Evolutionary conservation across 2,329 filamentous ascomycete genomes (phyloP), one percentile per base, ranked within the genome.

Genomic region (Fusarium miscanthi): DNA sequence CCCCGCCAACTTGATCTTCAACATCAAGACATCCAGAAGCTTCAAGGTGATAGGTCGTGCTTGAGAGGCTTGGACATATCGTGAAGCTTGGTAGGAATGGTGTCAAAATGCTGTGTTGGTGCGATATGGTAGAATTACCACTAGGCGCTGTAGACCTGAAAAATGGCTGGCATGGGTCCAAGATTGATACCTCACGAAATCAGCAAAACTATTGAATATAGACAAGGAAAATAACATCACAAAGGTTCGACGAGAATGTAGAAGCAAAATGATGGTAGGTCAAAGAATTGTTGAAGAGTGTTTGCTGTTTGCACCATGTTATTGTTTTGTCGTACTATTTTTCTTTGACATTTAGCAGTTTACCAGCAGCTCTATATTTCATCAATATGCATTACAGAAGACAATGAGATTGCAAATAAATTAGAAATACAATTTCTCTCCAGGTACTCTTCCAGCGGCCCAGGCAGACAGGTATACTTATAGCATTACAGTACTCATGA

Each of bases 261-360:
- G 42, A 8, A 17, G n/a, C 19, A 30, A 17, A 31, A n/a, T 11
- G 10, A 3, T 8, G 8, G 25, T 6, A 10, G 12, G 48, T 12
- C 13, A 37, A 53, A 43, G n/a, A 65, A 31, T n/a, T 33, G 23
- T 54, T 17, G 46, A 25, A 7, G 41, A 59, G 52, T 70, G 52
- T 70, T 70, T 70, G 66, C 10, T 37, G 30, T 27, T 48, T 49
- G 49, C 48, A 70, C 49, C 30, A 8, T 38, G 21, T 30, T 9
- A 35, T 27, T 23, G 23, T 31, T 45, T 69, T 70, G 17, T 49
- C 25, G 33, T n/a, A 8, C 23, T 9, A 41, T 59, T 25, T 27
- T 56, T 41, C n/a, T 53, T 54, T 43, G 19, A 25, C n/a, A 27
- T 42, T 23, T 5, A 35, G 19, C 14, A 10, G 10, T 19, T 45